Evolutionary conservation across 1,139 yeast species (phyloP), one percentile per base, ranked within the genome.

Genomic region (Hyphopichia fennica): DNA sequence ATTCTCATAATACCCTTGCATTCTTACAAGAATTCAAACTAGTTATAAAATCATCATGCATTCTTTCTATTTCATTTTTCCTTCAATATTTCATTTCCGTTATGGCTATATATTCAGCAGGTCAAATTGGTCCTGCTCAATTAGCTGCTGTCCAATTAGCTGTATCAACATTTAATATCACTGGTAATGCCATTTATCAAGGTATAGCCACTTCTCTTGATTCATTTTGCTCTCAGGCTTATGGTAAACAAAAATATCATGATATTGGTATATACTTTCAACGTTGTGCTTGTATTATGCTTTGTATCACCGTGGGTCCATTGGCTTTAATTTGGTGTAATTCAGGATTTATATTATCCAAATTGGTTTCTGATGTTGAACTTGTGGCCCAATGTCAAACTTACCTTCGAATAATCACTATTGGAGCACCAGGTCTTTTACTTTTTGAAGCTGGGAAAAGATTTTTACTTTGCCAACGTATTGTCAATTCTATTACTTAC

Each of bases 121-220:
- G 60, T 3, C 45, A 47, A 38, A 42, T 56, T 31, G 60, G 60
- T 1, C 47, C 52, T 10, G 37, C 43, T 14, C 57, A 56, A 36
- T 47, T 56, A 41, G 59, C 60, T 6, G 58, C 60, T 1, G 56
- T 53, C 5, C 50, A 53, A 10, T 47, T 56, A 30, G 56, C 57
- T 8, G 47, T 52, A 13, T 54, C 57, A 35, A 54, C 60, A 0
- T 55, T 53, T 42, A 56, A 56, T 41, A 52, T 60, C 45, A 59
- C 63, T 5, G 63, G 62, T 0, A 33, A 32, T 33, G 51, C 62
- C 11, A 48, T 60, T 2, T 60, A 53, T 41, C 62, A 60, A 33
- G 65, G 65, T 17, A 70, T 71, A 58, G 62, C 77, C 17, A 70
- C 77, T 5, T 57, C 70, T 27, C 52, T 72, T 47, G 78, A 72